A percentile compares a stretch with the other conserved stretches of the same genome.
These are phyloP conservation scores for Onygenales sp. DNA, from an alignment of 2,329 filamentous ascomycete species.

Conservation along the genomic window DNA sequence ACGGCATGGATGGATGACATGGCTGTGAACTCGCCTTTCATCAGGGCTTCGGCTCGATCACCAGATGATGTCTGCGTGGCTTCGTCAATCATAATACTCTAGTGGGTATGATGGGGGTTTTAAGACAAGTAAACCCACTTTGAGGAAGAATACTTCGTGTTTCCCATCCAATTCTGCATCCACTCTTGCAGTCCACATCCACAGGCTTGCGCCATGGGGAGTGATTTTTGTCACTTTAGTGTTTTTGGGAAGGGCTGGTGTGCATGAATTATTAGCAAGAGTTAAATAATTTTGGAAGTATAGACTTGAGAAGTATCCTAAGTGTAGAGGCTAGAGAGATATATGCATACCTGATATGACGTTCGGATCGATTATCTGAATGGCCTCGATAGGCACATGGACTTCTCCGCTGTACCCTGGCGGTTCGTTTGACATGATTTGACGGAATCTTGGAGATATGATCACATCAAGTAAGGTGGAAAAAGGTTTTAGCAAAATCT, in stretches of 20 bases:
- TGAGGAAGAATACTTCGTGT: background rate
- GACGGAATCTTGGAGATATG: no score
- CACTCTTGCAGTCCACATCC: background rate
- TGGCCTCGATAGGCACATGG: background rate
- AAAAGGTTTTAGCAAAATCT: no score
- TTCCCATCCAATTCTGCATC: background rate
- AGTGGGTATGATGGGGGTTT: no score
- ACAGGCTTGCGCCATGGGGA: background rate
- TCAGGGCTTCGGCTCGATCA: slow-evolving; percentile 7
- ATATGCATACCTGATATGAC: background rate
- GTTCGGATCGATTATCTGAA: background rate
- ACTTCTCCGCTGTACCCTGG: background rate
- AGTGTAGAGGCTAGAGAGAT: background rate
- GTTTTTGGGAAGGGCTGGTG: background rate
- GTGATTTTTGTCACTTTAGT: background rate
- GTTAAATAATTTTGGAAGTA: background rate
- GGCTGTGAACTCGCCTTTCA: slow-evolving; percentile 34
- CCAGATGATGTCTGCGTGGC: no score
- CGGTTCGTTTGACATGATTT: background rate
- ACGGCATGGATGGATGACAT: slow-evolving; percentile 29
- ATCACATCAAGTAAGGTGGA: no score
- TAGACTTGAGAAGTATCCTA: background rate
- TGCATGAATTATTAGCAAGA: background rate
- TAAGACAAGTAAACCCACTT: background rate
- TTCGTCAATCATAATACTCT: no score